These are phyloP conservation scores for Ceratobasidium sp. DNA, from an alignment of 1,284 basidiomycete genomes.

Conservation along the genomic window DNA sequence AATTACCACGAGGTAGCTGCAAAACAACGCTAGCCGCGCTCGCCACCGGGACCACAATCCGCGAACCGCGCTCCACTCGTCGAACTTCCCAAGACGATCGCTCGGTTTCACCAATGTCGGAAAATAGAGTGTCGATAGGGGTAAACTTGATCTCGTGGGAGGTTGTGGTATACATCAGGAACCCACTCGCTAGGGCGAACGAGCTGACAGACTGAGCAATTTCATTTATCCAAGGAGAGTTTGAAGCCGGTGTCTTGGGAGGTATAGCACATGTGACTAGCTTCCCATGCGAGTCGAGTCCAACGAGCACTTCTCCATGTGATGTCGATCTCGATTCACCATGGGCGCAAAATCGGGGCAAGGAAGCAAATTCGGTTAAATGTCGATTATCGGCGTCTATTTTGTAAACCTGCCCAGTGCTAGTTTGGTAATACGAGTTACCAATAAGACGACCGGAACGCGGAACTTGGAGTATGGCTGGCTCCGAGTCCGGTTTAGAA, in stretches of 20 bases:
- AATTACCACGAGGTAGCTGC: constrained; percentile 97
- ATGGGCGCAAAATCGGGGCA: constrained; percentile 67
- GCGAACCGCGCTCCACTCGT: constrained; percentile 83
- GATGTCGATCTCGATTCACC: constrained; percentile 47
- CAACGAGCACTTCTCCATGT: constrained; percentile 59
- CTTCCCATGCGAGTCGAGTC: constrained; percentile 70
- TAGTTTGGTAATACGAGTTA: constrained; percentile 26
- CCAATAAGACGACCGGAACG: constrained; percentile 21
- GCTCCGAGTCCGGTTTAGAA: constrained; percentile 53
- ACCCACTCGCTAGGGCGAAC: constrained; percentile 78
- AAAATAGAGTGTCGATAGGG: constrained; percentile 55
- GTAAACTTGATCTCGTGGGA: constrained; percentile 84
- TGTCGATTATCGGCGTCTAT: constrained; percentile 45
- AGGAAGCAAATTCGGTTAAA: constrained; percentile 49
- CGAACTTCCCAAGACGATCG: constrained; percentile 67
- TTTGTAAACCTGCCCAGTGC: constrained; percentile 14
- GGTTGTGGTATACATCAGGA: constrained; percentile 86
- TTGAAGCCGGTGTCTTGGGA: constrained; percentile 53
- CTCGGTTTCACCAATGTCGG: constrained; percentile 41
- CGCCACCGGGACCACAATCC: constrained; percentile 84
- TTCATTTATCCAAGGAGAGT: constrained; percentile 43
- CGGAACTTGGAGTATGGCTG: background rate
- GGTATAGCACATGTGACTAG: constrained; percentile 53
- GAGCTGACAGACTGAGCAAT: constrained; percentile 65
- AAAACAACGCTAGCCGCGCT: constrained; percentile 88